Percentiles rank a stretch among this genome's conserved stretches.
Evolutionary conservation across 306 rosid genomes (phyloP).

Genomic region (peach (Prunus persica)): Prunus_persica_NCBIv2 NC_034010.1:27093501-27094000

Average conservation of each 20-base stretch:
- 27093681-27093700: slow-evolving; percentile 32
- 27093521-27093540: slow-evolving; percentile 95
- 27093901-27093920: slow-evolving; percentile 76
- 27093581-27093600: slow-evolving; percentile 83
- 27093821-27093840: slow-evolving; percentile 91
- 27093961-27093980: slow-evolving; percentile 84
- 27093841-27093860: slow-evolving; percentile 96
- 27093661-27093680: slow-evolving; percentile 94
- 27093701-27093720: background rate
- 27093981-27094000: slow-evolving; percentile 72
- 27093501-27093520: slow-evolving; percentile 74
- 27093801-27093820: slow-evolving; percentile 97
- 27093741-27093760: slow-evolving; percentile 12
- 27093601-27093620: slow-evolving; percentile 83
- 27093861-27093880: slow-evolving; percentile 98
- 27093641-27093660: slow-evolving; percentile 77
- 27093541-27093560: slow-evolving; percentile 96
- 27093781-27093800: slow-evolving; percentile 86
- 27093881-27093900: slow-evolving; percentile 87
- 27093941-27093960: slow-evolving; percentile 72
- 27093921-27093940: slow-evolving; percentile 96
- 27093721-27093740: background rate
- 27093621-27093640: slow-evolving; percentile 69
- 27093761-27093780: slow-evolving; percentile 64
- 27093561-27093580: slow-evolving; percentile 90